phyloP scores from a whole-genome alignment of 1,284 basidiomycete genomes.

The Takashimella tepidaria region DNA sequence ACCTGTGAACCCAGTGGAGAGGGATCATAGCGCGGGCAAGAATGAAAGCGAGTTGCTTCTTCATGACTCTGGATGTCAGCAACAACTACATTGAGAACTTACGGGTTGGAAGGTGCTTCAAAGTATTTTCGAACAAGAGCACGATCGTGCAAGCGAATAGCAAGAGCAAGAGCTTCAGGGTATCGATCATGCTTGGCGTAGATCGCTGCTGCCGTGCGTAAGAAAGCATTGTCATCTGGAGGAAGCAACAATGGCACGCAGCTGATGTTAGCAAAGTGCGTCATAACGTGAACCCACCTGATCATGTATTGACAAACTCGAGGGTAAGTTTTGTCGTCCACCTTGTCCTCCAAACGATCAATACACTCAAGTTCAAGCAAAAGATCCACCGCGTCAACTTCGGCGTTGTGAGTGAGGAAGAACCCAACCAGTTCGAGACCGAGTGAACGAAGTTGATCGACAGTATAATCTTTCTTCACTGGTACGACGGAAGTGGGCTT shows the following conservation, averaged over 20 bases:
- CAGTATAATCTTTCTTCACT: conserved; percentile 27
- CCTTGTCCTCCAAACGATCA: conserved; percentile 65
- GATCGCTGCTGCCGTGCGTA: conserved; percentile 82
- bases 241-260: conserved; percentile 89
- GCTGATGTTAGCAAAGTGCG: conserved; percentile 48
- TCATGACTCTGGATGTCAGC: conserved; percentile 65
- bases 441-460: conserved; percentile 66
- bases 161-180: conserved; percentile 84
- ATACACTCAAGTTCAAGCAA: conserved; percentile 93
- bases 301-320: conserved; percentile 99
- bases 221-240: conserved; percentile 87
- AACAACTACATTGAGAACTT: conserved; percentile 38
- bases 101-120: conserved; percentile 78
- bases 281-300: conserved; percentile 55
- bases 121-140: conserved; percentile 77
- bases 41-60: conserved; percentile 89
- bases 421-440: conserved; percentile 86
- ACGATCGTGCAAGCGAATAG: conserved; percentile 79
- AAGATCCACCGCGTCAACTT: conserved; percentile 96
- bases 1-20: conserved; percentile 74
- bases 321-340: conserved; percentile 72
- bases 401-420: conserved; percentile 89
- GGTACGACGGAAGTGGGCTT: no score
- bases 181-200: conserved; percentile 85
- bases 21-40: conserved; percentile 90